Evolutionary conservation across 495 filamentous ascomycete genomes (phyloP), one percentile per base, ranked within the genome.

Genomic region (Copromyces sp.): DNA sequence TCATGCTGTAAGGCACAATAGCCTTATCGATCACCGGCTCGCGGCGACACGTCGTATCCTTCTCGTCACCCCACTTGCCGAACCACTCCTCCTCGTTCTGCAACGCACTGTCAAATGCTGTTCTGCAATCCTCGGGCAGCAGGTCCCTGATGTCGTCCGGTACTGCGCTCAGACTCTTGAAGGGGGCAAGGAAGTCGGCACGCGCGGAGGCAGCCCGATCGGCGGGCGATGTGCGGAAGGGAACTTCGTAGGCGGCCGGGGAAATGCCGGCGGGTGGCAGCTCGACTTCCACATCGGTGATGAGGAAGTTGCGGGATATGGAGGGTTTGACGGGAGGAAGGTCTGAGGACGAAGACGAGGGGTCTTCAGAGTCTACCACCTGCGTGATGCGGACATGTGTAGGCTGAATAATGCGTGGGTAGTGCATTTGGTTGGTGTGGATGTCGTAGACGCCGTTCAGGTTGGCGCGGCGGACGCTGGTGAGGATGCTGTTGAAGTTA

Each of bases 381-480:
- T 89, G 88, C 81, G 94, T 93, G 86, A 94, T 93, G 70, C 89
- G 89, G 9, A 88, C 93, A 78, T 93, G 92, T 2, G 94, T 95
- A 0, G 95, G 93, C 82, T 99, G 96, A 86, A 92, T 97, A 75
- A 87, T 93, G 72, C 87, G 87, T 0, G 95, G 96, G 76, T 91
- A 95, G 75, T 93, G 91, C 86, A 98, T 92, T 47, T 84, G 75
- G 78, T 99, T 99, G 53, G 95, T 97, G 82, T 98, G 94, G 32
- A 94, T 88, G 75, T 99, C 94, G 80, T 99, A 99, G 35, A 94
- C 84, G 35, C 95, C 95, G 41, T 88, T 85, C 14, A 90, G 81
- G 72, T 89, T 94, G n/a, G 81, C 77, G 20, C 89, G 89, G 37
- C 95, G 91, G 39, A 88, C 79, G 16, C 84, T 82, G 0, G 87